phyloP scores from a whole-genome alignment of 257 asterid species.

The Sherardia arvensis region DNA sequence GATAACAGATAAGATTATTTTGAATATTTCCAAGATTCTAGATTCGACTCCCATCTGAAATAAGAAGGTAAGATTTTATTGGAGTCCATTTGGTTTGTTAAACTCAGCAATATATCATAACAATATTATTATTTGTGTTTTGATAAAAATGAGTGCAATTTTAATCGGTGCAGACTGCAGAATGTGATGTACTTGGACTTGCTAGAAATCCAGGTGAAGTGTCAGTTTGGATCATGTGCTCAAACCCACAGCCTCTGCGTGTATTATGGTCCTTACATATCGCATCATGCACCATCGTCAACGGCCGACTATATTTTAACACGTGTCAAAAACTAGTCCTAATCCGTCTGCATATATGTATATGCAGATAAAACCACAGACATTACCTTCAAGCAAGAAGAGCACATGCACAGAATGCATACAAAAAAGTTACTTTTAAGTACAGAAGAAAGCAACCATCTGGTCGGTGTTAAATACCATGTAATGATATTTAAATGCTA shows the following conservation, averaged over 20 bases:
- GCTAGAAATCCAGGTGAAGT: neutral
- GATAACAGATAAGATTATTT: too few relatives aligned
- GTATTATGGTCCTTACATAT: slow-evolving; percentile 17
- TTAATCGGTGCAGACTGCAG: too few relatives aligned
- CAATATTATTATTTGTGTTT: too few relatives aligned
- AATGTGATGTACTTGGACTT: slow-evolving; percentile 13
- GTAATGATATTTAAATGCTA: too few relatives aligned
- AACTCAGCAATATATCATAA: too few relatives aligned
- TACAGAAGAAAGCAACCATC: neutral
- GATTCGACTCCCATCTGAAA: too few relatives aligned
- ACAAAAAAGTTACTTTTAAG: neutral
- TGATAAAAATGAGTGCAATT: too few relatives aligned
- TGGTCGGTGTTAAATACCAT: neutral
- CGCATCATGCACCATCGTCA: slow-evolving; percentile 9
- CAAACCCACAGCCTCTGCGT: slow-evolving; percentile 3
- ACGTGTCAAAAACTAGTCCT: neutral
- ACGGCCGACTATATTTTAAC: neutral
- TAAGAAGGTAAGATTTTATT: too few relatives aligned
- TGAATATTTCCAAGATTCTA: too few relatives aligned
- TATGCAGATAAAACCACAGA: neutral
- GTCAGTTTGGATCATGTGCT: slow-evolving; percentile 1
- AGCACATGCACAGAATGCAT: neutral
- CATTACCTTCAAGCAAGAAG: neutral
- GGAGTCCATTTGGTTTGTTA: too few relatives aligned
- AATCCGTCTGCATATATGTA: neutral